Conservation (phyloP, 106 monocot species). For the Allium sativum region DNA sequence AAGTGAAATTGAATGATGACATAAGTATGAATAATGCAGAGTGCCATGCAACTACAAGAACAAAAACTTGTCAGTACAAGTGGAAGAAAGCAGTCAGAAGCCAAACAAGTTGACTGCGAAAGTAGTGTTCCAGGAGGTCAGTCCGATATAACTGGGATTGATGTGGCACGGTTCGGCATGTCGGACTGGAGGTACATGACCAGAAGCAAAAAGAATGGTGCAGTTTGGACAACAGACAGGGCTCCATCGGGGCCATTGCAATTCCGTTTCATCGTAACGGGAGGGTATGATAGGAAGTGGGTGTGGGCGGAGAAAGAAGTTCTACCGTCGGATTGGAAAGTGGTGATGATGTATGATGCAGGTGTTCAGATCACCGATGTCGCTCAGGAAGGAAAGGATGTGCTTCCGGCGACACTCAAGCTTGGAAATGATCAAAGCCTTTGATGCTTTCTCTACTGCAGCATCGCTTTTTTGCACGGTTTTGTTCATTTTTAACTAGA, state of each 20-base stretch:
- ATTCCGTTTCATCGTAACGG: slow-evolving; percentile 65
- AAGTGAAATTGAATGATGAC: not conserved
- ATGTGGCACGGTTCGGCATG: slow-evolving; percentile 36
- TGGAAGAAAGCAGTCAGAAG: slow-evolving; percentile 56
- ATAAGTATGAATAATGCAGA: slow-evolving; percentile 10
- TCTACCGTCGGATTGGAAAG: slow-evolving; percentile 55
- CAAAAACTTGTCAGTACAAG: slow-evolving; percentile 53
- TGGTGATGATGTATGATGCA: slow-evolving; percentile 54
- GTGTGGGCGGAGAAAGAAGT: slow-evolving; percentile 56
- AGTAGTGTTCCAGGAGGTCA: slow-evolving; percentile 83
- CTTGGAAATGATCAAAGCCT: slow-evolving; percentile 5
- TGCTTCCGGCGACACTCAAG: slow-evolving; percentile 36
- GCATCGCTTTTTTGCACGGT: too few species aligned
- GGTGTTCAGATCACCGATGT: slow-evolving; percentile 70
- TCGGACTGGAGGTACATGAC: slow-evolving; percentile 58
- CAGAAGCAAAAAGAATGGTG: slow-evolving; percentile 27
- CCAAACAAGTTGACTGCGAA: slow-evolving; percentile 46
- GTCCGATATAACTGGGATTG: slow-evolving; percentile 63
- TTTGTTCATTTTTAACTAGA: too few species aligned
- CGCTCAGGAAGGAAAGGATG: slow-evolving; percentile 70
- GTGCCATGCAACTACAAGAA: slow-evolving; percentile 57
- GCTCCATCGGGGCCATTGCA: slow-evolving; percentile 69
- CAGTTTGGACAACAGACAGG: slow-evolving; percentile 49
- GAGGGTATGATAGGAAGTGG: slow-evolving; percentile 84
- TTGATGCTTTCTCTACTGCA: too few species aligned